Conservation (phyloP, 306 rosid genomes). For the Lithocarpus polystachyus region DNA sequence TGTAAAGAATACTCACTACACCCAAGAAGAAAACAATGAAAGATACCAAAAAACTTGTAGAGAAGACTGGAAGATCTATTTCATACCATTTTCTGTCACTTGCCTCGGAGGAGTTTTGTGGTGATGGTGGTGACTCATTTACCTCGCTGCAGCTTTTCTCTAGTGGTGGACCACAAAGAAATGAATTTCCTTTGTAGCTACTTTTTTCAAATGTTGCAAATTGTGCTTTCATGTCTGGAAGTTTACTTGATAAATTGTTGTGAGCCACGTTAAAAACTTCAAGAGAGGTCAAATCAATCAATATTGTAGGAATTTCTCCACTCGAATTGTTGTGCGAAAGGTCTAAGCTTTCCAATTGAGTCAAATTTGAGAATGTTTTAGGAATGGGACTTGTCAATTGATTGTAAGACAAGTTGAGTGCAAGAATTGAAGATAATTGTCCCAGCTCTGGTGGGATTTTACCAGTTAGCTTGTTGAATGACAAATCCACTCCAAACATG, state of each 20-base stretch:
- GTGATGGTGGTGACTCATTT: too few relatives aligned
- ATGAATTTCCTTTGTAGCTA: too few relatives aligned
- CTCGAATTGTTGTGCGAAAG: not conserved
- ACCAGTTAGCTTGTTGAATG: not conserved
- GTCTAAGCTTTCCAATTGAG: not conserved
- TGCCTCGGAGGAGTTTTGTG: too few relatives aligned
- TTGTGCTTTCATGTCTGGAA: too few relatives aligned
- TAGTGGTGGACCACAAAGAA: not conserved
- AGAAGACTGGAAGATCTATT: too few relatives aligned
- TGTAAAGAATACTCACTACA: too few relatives aligned
- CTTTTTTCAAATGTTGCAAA: too few relatives aligned
- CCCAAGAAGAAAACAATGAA: too few relatives aligned
- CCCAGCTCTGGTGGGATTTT: not conserved
- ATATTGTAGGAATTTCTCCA: too few relatives aligned
- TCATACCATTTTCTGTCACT: too few relatives aligned
- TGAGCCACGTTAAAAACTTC: slow-evolving; percentile 15
- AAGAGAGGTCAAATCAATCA: too few relatives aligned
- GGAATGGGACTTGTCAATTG: slow-evolving; percentile 9
- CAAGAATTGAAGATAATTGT: not conserved
- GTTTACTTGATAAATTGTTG: not conserved
- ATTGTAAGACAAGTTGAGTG: slow-evolving; percentile 22
- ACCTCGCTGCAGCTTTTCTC: not conserved
- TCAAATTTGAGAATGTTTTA: not conserved
- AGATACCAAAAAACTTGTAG: too few relatives aligned
- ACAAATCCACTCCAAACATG: not conserved